Base-by-base conservation (phyloP, 1,284 basidiomycete species). In the Heterobasidion occidentale region DNA sequence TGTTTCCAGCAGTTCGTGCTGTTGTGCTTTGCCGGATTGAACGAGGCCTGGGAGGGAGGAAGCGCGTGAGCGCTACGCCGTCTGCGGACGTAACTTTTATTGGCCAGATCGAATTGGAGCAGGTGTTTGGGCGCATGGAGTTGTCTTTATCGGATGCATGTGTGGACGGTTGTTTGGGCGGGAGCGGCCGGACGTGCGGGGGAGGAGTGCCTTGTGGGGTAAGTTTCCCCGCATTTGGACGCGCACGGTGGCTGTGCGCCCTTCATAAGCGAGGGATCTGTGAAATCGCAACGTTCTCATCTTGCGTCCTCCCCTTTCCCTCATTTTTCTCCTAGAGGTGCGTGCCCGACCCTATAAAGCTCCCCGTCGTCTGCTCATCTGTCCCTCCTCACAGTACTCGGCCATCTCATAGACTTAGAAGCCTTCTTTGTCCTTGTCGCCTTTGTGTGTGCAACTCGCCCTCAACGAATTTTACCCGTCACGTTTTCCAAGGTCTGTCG, bases 1-100 rank as follows among this genome's bases (percentile, higher is more conserved):
- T 51, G 46, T 60, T 56, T 52, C 50, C 62, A 89, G 86, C 76
- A 78, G 59, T 89, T 89, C 70, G 74, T 72, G 52, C 86, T 87
- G 56, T 70, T 89, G 52, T 85, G 77, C 64, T 88, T 88, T 68
- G 82, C 79, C 35, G 68, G 60, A 46, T 58, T 69, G 64, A 65
- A 66, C 56, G 69, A 71, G 59, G 80, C 72, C 67, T 75, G 71
- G 67, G 15, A 35, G 34, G 34, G 27, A 3, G 9, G 50, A 38
- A 34, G 12, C 36, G 17, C 9, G 14, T 51, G n/a, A 20, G 35
- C 35, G 50, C 33, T 36, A 51, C 50, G 50, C 15, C 34, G 35
- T 36, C 34, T 14, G 50, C 50, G 27, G 27, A 27, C 1, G 27
- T 19, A 15, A 9, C 35, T 51, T 20, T 38, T 7, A 17, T 15